Base-by-base conservation (phyloP, 176 grass and related monocot species). In the Guadua angustifolia region DNA sequence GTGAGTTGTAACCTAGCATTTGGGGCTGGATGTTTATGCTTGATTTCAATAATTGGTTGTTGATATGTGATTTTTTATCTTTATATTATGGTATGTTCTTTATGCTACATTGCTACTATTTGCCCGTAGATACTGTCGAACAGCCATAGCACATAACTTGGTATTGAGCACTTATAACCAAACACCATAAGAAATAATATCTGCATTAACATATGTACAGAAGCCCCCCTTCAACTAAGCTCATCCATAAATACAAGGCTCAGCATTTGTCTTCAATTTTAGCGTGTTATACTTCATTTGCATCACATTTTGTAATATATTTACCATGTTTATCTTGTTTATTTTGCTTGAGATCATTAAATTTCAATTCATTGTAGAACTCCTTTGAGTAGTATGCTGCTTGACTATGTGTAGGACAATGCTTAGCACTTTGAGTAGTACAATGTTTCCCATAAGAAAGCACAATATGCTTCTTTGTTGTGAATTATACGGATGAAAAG, bases 281-380 rank as follows among this genome's bases (percentile, higher is more conserved):
- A 44, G 74, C 24, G 44, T 60, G 26, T 14, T 40, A 46, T 78
- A 26, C 22, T 62, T 45, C 26, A 29, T 62, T 17, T 62, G 40
- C 57, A 7, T 46, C 58, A 19, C 15, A 45, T 32, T 62, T 46
- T 78, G 11, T 21, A 61, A 16, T 77, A 46, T 9, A 18, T 63
- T 61, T 63, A 63, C 75, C 75, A 46, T 78, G 22, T 78, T 18
- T 21, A 46, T 78, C 8, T 9, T 61, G 38, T 24, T 62, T 78
- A 5, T 29, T 61, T 78, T 45, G 59, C 56, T 46, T 63, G 5
- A 29, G 22, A 16, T 78, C 57, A 46, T 46, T 24, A 63, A 32
- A 46, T 26, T 33, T 78, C 57, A 63, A 15, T 62, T 8, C 57
- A 78, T 17, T 29, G 56, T 14, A 45, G 38, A 60, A 18, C 21